Percentiles rank a stretch among this genome's conserved stretches.
Conservation (phyloP, 2,329 filamentous ascomycete genomes). For the Xenosphaeropsis pyriputrescens region DNA sequence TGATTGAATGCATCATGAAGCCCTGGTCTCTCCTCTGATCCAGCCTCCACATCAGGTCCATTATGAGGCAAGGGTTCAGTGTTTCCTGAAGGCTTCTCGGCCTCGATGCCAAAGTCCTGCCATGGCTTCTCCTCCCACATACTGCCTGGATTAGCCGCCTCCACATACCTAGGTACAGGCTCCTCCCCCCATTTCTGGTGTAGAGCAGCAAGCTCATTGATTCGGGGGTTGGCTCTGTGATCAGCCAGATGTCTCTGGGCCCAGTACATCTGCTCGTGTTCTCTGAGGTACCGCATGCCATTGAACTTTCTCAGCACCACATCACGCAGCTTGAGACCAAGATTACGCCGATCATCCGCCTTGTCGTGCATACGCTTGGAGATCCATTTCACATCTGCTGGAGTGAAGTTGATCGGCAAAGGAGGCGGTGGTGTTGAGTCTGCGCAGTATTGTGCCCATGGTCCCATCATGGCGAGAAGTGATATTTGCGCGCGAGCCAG, state of each 20-base stretch:
- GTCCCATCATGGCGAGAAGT: slow-evolving; percentile 40
- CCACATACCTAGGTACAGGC: not conserved
- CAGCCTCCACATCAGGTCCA: too few species aligned
- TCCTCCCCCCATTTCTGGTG: not conserved
- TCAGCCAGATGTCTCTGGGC: not conserved
- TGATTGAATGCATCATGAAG: too few species aligned
- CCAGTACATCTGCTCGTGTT: slow-evolving; percentile 21
- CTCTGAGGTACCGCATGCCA: slow-evolving; percentile 37
- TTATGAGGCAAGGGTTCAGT: too few species aligned
- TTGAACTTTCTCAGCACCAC: slow-evolving; percentile 40
- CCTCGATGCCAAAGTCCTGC: not conserved
- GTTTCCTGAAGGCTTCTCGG: too few species aligned
- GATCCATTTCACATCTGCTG: slow-evolving; percentile 34
- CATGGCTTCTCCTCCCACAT: not conserved
- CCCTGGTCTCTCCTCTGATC: too few species aligned
- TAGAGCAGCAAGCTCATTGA: not conserved
- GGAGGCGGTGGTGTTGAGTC: slow-evolving; percentile 26
- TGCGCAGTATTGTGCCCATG: slow-evolving; percentile 40
- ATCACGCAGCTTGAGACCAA: slow-evolving; percentile 36
- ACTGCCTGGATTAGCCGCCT: not conserved
- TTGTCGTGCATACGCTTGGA: slow-evolving; percentile 46
- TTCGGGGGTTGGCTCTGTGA: not conserved
- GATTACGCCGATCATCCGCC: slow-evolving; percentile 32
- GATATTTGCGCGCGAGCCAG: slow-evolving; percentile 44
- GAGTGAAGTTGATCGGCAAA: slow-evolving; percentile 30